Evolutionary conservation across 1,284 basidiomycete genomes (phyloP).

Genomic region (Grifola frondosa): DNA sequence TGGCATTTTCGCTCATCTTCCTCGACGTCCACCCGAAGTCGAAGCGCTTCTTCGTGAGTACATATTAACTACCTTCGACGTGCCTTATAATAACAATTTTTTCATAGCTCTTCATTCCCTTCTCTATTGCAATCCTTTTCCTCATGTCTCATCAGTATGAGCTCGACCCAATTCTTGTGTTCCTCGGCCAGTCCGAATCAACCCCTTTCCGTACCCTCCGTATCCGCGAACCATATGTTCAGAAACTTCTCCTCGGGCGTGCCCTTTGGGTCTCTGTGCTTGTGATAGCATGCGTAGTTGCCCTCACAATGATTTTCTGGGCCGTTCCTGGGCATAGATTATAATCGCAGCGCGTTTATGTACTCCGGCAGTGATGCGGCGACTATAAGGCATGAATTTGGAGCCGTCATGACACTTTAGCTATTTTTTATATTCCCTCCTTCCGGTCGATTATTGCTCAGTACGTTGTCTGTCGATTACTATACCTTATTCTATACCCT

Average conservation of each 20-base stretch:
- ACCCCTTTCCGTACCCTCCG: constrained; percentile 90
- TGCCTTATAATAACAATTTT: constrained; percentile 14
- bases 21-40: constrained; percentile 88
- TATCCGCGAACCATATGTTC: constrained; percentile 91
- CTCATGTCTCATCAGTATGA: constrained; percentile 95
- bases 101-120: constrained; percentile 87
- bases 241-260: constrained; percentile 82
- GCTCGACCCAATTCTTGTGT: constrained; percentile 89
- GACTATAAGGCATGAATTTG: neutral
- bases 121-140: constrained; percentile 86
- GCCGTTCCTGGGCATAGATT: constrained; percentile 88
- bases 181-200: constrained; percentile 82
- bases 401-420: constrained; percentile 7
- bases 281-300: constrained; percentile 66
- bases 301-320: constrained; percentile 87
- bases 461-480: constrained; percentile 15
- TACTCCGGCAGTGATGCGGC: neutral
- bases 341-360: constrained; percentile 33
- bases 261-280: constrained; percentile 83
- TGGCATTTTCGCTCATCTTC: constrained; percentile 91
- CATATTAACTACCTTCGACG: neutral
- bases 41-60: constrained; percentile 90
- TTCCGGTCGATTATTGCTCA: constrained; percentile 19
- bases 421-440: constrained; percentile 4
- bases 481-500: constrained; percentile 8